phyloP scores from a whole-genome alignment of 495 filamentous ascomycete species.

The Penicillium atrosanguineum region DNA sequence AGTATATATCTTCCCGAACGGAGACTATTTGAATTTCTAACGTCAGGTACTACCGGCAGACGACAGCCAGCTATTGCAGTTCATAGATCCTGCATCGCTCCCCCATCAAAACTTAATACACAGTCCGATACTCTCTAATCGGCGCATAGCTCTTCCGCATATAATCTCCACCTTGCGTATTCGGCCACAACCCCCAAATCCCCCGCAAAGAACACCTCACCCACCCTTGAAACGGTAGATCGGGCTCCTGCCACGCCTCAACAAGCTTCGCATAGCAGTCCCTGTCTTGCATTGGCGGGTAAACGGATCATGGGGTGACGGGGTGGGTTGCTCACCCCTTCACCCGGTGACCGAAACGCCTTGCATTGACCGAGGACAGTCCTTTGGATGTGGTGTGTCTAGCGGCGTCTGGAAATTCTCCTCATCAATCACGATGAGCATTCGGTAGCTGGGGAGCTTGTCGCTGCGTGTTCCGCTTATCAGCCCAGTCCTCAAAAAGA shows the following conservation, averaged over 20 bases:
- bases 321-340: too few relatives aligned
- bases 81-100: too few relatives aligned
- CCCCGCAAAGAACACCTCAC: slow-evolving; percentile 12
- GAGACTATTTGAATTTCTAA: too few relatives aligned
- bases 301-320: too few relatives aligned
- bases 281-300: not conserved
- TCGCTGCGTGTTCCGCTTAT: slow-evolving; percentile 7
- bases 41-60: too few relatives aligned
- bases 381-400: too few relatives aligned
- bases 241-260: slow-evolving; percentile 12
- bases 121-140: not conserved
- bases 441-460: slow-evolving; percentile 9
- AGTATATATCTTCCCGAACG: too few relatives aligned
- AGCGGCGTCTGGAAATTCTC: slow-evolving; percentile 12
- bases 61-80: too few relatives aligned
- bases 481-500: slow-evolving; percentile 10
- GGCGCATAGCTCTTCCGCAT: not conserved
- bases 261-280: slow-evolving; percentile 13
- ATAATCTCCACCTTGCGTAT: slow-evolving; percentile 8
- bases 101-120: not conserved
- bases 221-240: slow-evolving; percentile 4
- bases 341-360: too few relatives aligned
- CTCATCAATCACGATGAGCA: slow-evolving; percentile 18
- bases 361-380: slow-evolving; percentile 1
- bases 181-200: slow-evolving; percentile 12